Base-by-base conservation (phyloP, 192 early-diverging fungal genomes). In the Polychytrium aggregatum region DNA sequence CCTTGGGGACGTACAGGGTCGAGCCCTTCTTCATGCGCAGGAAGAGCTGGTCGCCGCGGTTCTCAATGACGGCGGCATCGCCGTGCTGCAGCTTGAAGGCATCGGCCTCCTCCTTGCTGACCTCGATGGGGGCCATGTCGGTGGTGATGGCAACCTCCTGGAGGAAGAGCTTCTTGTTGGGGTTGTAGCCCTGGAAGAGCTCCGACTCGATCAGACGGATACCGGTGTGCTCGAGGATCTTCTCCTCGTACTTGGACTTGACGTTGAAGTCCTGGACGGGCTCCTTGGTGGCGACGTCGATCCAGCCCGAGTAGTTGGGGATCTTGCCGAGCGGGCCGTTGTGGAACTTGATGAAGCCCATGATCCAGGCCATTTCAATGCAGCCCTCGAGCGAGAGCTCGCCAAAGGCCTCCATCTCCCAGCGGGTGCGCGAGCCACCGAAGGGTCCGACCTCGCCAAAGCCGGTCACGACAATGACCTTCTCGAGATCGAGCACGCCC, bases 321-420 rank as follows among this genome's bases (percentile, higher is more conserved):
- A 72, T 29, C 58, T 82, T 80, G 65, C 89, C 86, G 48, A 92
- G 72, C 24, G 76, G 74, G 38, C 89, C 89, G 48, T 83, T 82
- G 61, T 82, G 79, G 57, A 86, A 88, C 61, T 81, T 86, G 68
- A 96, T 89, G 50, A 83, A 83, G 37, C 88, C 88, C 92, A 96
- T 92, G 65, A 96, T 86, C 88, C 92, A 92, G 7, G 92, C 88
- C 81, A 96, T 83, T 65, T 96, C 92, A 55, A 96, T 90, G 61
- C 86, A 90, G 16, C 92, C 88, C 47, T 87, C 83, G 28, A 90
- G 72, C 28, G 85, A 87, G 70, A 90, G 83, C 62, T 87, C 77
- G 52, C 90, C 88, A 44, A 74, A 67, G 36, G 87, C 80, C 67
- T 96, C 92, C 76, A 96, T 88, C 61, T 96, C 90, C 92, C 92